Evolutionary conservation across 2,329 filamentous ascomycete genomes (phyloP).

Genomic region (Trichoderma arundinaceum): DNA sequence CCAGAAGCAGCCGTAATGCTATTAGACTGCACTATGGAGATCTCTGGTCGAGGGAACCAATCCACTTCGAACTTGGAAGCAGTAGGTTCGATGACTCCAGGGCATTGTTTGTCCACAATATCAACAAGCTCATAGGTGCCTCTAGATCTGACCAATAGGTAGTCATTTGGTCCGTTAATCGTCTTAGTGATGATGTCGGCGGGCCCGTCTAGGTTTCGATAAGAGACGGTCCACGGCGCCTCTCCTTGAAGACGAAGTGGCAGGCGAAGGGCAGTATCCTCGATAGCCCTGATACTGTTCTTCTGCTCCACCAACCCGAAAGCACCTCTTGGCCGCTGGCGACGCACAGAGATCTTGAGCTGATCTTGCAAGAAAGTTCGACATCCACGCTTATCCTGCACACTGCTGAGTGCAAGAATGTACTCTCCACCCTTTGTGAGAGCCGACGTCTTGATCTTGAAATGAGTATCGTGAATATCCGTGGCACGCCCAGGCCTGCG

Average conservation of each 20-base stretch:
- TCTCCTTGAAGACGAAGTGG: slow-evolving; percentile 87
- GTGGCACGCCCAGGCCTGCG: slow-evolving; percentile 71
- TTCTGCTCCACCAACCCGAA: slow-evolving; percentile 88
- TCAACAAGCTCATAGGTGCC: slow-evolving; percentile 82
- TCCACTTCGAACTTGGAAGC: slow-evolving; percentile 78
- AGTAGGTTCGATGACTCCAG: slow-evolving; percentile 75
- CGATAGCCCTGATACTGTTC: slow-evolving; percentile 74
- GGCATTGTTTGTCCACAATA: slow-evolving; percentile 80
- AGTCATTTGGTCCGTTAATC: slow-evolving; percentile 67
- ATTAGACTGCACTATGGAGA: slow-evolving; percentile 69
- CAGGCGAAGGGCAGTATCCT: slow-evolving; percentile 73
- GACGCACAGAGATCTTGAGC: slow-evolving; percentile 81
- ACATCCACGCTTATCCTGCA: slow-evolving; percentile 86
- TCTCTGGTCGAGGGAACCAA: slow-evolving; percentile 82
- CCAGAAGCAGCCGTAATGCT: slow-evolving; percentile 57
- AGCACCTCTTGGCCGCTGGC: slow-evolving; percentile 82
- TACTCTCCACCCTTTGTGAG: slow-evolving; percentile 88
- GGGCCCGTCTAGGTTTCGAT: slow-evolving; percentile 68
- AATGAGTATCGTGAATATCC: slow-evolving; percentile 65
- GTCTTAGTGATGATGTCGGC: slow-evolving; percentile 54
- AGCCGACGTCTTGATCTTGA: slow-evolving; percentile 75
- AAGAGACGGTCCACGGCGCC: slow-evolving; percentile 80
- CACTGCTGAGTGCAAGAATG: slow-evolving; percentile 79
- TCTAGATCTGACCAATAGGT: slow-evolving; percentile 66
- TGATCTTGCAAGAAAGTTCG: slow-evolving; percentile 85